Evolutionary conservation across 805 yeast genomes (phyloP), one percentile per base, ranked within the genome.

Genomic region (Diddensiella transvaalensis): DNA sequence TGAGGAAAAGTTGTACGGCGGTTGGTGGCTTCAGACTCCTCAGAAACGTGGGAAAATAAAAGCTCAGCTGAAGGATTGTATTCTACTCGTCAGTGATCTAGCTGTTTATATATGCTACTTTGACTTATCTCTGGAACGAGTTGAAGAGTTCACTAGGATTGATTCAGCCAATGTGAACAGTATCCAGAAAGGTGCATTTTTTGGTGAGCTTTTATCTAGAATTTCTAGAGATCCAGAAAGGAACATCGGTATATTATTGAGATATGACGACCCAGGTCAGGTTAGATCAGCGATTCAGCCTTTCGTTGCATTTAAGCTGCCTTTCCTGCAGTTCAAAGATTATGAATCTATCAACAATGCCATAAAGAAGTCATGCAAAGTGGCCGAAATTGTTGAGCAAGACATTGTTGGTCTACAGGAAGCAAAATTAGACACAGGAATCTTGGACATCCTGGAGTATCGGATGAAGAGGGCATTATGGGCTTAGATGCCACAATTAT

Each of bases 401-500:
- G 74, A 70, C 48, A 56, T 72, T 18, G 63, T 69, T 5, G 58
- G 67, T 0, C 51, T 62, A 19, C 60, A 61, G n/a, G 70, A 70
- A 23, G 76, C 75, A 4, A 58, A 60, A 13, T 56, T 57, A 17
- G 57, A 60, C 26, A 63, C 69, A 0, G 60, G 71, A 5, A 47
- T 69, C 3, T 64, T 71, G 59, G 65, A 63, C 19, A 50, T 63
- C 6, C 44, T 71, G 17, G 73, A 67, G 48, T 61, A 70, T 46
- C 62, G 60, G 38, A 51, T 71, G 44, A 72, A 71, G 51, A 63
- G 61, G 51, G 56, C 70, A 43, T 62, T 72, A 0, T 72, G 76
- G 76, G 72, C 65, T 1, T 68, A n/a, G n/a, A n/a, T n/a, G n/a
- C n/a, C n/a, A n/a, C n/a, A n/a, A n/a, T n/a, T n/a, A n/a, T n/a